Evolutionary conservation across 495 filamentous ascomycete genomes (phyloP).

Genomic region (Cercophora samala): DNA sequence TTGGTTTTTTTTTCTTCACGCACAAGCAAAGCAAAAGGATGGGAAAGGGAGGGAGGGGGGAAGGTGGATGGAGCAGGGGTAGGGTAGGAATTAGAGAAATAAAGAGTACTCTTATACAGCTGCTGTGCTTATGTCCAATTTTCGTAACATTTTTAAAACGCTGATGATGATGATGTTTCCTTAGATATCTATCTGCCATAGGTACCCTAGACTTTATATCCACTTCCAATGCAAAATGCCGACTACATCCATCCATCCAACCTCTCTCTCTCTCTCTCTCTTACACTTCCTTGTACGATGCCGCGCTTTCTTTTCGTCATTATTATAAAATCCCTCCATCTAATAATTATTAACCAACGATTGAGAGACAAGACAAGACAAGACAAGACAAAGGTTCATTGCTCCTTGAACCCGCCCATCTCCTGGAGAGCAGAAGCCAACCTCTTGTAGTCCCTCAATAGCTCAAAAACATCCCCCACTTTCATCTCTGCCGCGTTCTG

Average conservation of each 20-base stretch:
- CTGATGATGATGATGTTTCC: no score
- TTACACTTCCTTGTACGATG: no score
- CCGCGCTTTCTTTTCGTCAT: no score
- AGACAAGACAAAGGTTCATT: no score
- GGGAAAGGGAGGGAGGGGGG: not conserved
- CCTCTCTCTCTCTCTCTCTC: no score
- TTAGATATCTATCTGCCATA: no score
- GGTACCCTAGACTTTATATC: no score
- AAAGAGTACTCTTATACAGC: not conserved
- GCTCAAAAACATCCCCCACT: constrained; percentile 73
- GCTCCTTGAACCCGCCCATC: constrained; percentile 54
- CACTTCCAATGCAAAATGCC: no score
- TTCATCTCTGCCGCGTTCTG: constrained; percentile 73
- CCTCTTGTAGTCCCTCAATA: constrained; percentile 85
- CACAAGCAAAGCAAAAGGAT: not conserved
- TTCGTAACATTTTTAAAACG: not conserved
- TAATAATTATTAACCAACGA: no score
- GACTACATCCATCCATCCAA: no score
- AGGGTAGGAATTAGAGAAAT: not conserved
- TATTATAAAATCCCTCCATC: no score
- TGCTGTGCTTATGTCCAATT: not conserved
- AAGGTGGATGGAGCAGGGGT: not conserved
- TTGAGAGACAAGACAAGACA: no score
- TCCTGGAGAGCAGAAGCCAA: constrained; percentile 66
- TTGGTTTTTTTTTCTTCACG: not conserved